phyloP scores from a whole-genome alignment of 225 moss, liverwort and hornwort genomes.

The Rhytidiadelphus loreus region DNA sequence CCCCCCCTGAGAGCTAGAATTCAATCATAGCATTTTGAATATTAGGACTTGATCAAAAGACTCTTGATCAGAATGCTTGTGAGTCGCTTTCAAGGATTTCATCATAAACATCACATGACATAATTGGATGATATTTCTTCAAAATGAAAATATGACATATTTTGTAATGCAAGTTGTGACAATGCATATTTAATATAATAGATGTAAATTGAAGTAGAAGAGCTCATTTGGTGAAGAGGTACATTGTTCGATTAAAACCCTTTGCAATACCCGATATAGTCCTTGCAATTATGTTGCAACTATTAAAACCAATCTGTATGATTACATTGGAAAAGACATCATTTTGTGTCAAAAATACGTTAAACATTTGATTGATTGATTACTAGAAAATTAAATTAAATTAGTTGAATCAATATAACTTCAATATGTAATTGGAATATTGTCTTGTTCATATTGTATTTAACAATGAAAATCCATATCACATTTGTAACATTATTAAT shows the following conservation, averaged over 20 bases:
- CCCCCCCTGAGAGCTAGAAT: no score
- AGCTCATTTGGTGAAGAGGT: background rate
- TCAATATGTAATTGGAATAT: background rate
- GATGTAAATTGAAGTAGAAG: background rate
- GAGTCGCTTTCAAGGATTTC: background rate
- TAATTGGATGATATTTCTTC: background rate
- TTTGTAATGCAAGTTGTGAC: rapidly evolving
- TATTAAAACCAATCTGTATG: background rate
- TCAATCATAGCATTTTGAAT: background rate
- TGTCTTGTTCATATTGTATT: background rate
- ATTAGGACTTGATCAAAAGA: rapidly evolving
- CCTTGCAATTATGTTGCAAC: background rate
- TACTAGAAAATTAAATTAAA: background rate
- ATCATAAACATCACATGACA: background rate
- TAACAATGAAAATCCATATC: background rate
- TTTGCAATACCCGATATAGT: background rate
- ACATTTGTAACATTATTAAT: background rate
- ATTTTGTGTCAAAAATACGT: background rate
- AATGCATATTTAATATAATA: background rate
- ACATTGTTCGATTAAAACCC: background rate
- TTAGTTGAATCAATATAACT: background rate
- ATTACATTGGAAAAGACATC: background rate
- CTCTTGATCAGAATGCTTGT: background rate
- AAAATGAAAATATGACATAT: rapidly evolving
- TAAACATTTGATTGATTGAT: background rate